Evolutionary conservation across 2,329 filamentous ascomycete species (phyloP).

Genomic region (Talaromyces sp.): DNA sequence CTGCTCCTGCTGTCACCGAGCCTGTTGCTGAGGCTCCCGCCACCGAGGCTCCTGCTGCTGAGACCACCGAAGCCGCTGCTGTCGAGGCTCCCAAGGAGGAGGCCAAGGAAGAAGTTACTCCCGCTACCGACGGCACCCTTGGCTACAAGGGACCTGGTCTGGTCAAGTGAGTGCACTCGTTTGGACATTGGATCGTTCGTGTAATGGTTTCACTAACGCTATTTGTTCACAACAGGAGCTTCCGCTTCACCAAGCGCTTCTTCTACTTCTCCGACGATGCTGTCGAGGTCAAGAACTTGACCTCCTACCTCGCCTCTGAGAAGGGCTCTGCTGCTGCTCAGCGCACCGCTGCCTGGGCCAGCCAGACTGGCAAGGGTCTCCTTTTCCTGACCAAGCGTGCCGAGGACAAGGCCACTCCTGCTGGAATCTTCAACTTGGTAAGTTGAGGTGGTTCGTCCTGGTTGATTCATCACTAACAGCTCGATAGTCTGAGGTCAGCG

Average conservation of each 20-base stretch:
- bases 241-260: slow-evolving; percentile 88
- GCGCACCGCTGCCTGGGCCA: slow-evolving; percentile 78
- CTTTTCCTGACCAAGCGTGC: slow-evolving; percentile 85
- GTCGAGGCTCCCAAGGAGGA: slow-evolving; percentile 32
- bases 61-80: slow-evolving; percentile 29
- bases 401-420: slow-evolving; percentile 75
- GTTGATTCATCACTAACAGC: slow-evolving; percentile 28
- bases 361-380: slow-evolving; percentile 91
- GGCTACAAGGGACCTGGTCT: slow-evolving; percentile 87
- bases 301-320: slow-evolving; percentile 78
- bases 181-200: not conserved
- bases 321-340: slow-evolving; percentile 77
- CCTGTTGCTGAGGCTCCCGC: slow-evolving; percentile 69
- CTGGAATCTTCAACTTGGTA: slow-evolving; percentile 83
- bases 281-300: slow-evolving; percentile 69
- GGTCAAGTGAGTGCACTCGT: slow-evolving; percentile 70
- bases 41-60: slow-evolving; percentile 38
- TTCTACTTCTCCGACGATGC: slow-evolving; percentile 80
- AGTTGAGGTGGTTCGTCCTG: slow-evolving; percentile 31
- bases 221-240: slow-evolving; percentile 59
- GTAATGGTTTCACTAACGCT: slow-evolving; percentile 11
- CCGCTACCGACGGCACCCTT: slow-evolving; percentile 77
- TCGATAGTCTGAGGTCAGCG: slow-evolving; percentile 61
- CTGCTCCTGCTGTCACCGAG: slow-evolving; percentile 56
- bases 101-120: slow-evolving; percentile 51